These are phyloP conservation scores for Sequoiadendron giganteum DNA, from an alignment of 75 land plant genomes.

Conservation along the genomic window DNA sequence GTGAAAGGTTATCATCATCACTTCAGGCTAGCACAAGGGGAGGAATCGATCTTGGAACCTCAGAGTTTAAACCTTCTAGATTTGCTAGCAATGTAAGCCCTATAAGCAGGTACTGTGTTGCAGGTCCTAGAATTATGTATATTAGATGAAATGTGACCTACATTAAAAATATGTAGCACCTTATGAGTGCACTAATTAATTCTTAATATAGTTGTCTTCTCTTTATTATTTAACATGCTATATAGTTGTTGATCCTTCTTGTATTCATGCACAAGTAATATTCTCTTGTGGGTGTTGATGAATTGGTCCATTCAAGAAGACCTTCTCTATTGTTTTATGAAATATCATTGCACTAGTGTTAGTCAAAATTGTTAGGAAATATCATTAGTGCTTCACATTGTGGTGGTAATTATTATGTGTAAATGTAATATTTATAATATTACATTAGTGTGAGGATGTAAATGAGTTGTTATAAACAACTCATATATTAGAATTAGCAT, in stretches of 20 bases:
- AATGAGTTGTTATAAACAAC: too few relatives aligned
- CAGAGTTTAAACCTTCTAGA: conserved; percentile 16
- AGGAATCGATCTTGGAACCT: conserved; percentile 16
- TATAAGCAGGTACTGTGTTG: conserved; percentile 10
- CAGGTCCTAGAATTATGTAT: not conserved
- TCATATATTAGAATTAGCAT: too few relatives aligned
- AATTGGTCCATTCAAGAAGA: not conserved
- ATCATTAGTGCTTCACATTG: too few relatives aligned
- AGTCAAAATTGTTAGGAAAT: too few relatives aligned
- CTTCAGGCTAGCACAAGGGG: conserved; percentile 36
- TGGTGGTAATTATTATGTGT: too few relatives aligned
- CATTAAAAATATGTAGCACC: not conserved
- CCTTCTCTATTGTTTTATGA: not conserved
- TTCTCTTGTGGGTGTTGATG: not conserved
- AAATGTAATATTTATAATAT: too few relatives aligned
- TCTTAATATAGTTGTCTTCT: not conserved
- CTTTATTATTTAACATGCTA: not conserved
- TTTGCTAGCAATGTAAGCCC: not conserved
- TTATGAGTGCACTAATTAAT: not conserved
- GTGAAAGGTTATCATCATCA: conserved; percentile 34
- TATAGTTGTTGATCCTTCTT: not conserved
- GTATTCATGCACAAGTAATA: not conserved
- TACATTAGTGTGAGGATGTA: too few relatives aligned
- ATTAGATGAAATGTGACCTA: not conserved
- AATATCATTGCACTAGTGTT: not conserved